These are phyloP conservation scores for Pyronema omphalodes DNA, from an alignment of 495 filamentous ascomycete genomes.

Conservation along the genomic window DNA sequence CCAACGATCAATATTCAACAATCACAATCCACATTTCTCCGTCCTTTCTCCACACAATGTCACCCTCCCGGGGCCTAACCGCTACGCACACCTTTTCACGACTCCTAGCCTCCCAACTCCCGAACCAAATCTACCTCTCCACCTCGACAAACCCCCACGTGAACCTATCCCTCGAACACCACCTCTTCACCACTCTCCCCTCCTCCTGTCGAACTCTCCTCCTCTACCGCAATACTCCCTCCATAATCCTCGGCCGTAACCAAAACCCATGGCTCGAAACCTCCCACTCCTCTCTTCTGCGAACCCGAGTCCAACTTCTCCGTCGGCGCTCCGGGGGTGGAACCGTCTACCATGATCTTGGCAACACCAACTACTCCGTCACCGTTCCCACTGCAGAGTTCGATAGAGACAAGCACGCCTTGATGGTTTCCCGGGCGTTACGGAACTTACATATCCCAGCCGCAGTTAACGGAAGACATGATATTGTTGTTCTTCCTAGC, in stretches of 20 bases:
- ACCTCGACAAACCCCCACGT: slow-evolving; percentile 55
- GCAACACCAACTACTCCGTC: slow-evolving; percentile 86
- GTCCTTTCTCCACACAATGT: slow-evolving; percentile 17
- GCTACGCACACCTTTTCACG: slow-evolving; percentile 3
- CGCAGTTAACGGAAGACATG: slow-evolving; percentile 74
- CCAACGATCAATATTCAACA: not conserved
- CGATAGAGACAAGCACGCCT: slow-evolving; percentile 68
- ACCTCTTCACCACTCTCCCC: slow-evolving; percentile 55
- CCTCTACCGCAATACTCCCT: slow-evolving; percentile 69
- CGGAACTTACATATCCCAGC: slow-evolving; percentile 33
- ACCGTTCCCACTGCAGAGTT: slow-evolving; percentile 60
- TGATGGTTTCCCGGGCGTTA: slow-evolving; percentile 74
- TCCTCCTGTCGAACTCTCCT: slow-evolving; percentile 59
- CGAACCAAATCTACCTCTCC: slow-evolving; percentile 53
- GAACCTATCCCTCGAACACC: slow-evolving; percentile 91
- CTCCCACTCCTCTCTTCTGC: slow-evolving; percentile 44
- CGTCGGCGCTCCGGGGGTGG: slow-evolving; percentile 76
- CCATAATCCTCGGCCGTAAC: slow-evolving; percentile 81
- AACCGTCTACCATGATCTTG: slow-evolving; percentile 78
- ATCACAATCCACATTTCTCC: not conserved
- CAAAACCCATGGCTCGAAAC: slow-evolving; percentile 95
- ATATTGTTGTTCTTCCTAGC: slow-evolving; percentile 56
- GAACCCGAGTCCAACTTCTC: slow-evolving; percentile 34
- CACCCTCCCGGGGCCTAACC: slow-evolving; percentile 24
- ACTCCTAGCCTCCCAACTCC: slow-evolving; percentile 7